A percentile compares a stretch with the other conserved stretches of the same genome.
Conservation (phyloP, 208 protist species). For the Angomonas ambiguus region DNA sequence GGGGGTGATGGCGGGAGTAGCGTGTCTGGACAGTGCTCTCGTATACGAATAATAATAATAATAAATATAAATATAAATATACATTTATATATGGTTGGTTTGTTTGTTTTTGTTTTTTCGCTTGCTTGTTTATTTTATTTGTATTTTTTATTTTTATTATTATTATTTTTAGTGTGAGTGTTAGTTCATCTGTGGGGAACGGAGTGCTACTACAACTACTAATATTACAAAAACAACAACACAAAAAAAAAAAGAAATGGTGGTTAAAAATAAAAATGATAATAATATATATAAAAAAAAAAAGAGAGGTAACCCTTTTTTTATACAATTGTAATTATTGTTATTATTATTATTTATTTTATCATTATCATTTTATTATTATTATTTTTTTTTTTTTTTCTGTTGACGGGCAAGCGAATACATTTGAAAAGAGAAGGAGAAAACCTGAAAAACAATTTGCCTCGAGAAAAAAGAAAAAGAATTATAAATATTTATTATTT, state of each 20-base stretch:
- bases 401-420: neutral
- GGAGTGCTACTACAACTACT: too few relatives aligned
- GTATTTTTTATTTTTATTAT: conserved; percentile 11
- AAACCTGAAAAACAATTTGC: too few relatives aligned
- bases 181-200: too few relatives aligned
- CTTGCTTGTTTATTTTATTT: conserved; percentile 10
- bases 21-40: conserved; percentile 82
- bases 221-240: too few relatives aligned
- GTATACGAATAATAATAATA: conserved; percentile 10
- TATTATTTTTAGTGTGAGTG: neutral
- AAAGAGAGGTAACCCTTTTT: too few relatives aligned
- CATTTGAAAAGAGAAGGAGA: too few relatives aligned
- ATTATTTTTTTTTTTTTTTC: conserved; percentile 12
- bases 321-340: too few relatives aligned
- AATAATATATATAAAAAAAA: too few relatives aligned
- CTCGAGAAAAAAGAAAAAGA: conserved; percentile 11
- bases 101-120: conserved; percentile 6
- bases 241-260: conserved; percentile 10
- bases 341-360: conserved; percentile 9
- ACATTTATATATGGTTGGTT: neutral
- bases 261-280: conserved; percentile 16
- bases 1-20: conserved; percentile 92
- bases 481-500: conserved; percentile 3
- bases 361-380: conserved; percentile 1
- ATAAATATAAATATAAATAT: conserved; percentile 2